Percentiles rank a stretch among this genome's conserved stretches.
These are phyloP conservation scores for Arxiozyma bovina DNA, from an alignment of 1,139 yeast genomes.

Conservation along the genomic window DNA sequence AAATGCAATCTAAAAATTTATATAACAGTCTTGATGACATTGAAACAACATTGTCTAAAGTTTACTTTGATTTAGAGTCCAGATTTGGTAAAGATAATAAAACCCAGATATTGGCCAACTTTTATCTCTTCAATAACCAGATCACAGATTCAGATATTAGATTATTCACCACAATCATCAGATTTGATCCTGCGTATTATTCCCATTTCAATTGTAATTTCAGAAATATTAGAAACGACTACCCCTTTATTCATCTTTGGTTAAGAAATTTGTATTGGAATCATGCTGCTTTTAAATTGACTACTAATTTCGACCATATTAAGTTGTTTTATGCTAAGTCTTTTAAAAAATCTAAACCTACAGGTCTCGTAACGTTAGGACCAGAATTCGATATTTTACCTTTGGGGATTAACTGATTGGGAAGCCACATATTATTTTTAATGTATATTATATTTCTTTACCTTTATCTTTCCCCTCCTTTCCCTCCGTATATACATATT, in stretches of 20 bases:
- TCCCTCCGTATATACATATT: background rate
- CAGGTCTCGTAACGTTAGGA: slow-evolving; percentile 9
- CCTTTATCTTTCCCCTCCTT: background rate
- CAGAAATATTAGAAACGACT: slow-evolving; percentile 65
- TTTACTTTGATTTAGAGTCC: slow-evolving; percentile 3
- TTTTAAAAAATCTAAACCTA: slow-evolving; percentile 2
- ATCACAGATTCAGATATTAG: slow-evolving; percentile 84
- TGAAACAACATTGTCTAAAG: slow-evolving; percentile 4
- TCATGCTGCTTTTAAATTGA: slow-evolving; percentile 57
- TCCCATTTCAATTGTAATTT: slow-evolving; percentile 88
- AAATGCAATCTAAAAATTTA: slow-evolving; percentile 3
- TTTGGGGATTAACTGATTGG: background rate
- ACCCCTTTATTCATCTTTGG: slow-evolving; percentile 71
- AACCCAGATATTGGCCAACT: slow-evolving; percentile 18
- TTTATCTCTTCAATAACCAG: slow-evolving; percentile 43
- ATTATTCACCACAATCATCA: slow-evolving; percentile 64
- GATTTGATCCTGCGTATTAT: slow-evolving; percentile 81
- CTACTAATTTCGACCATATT: slow-evolving; percentile 80
- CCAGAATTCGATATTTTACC: slow-evolving; percentile 10
- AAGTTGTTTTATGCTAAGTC: slow-evolving; percentile 81
- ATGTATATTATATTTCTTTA: background rate
- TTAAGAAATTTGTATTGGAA: slow-evolving; percentile 76
- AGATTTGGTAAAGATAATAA: slow-evolving; percentile 1
- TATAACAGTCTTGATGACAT: slow-evolving; percentile 6
- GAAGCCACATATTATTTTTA: background rate